Evolutionary conservation across 345 rosid species (phyloP), one percentile per base, ranked within the genome.

Genomic region (Iberis pinnata): DNA sequence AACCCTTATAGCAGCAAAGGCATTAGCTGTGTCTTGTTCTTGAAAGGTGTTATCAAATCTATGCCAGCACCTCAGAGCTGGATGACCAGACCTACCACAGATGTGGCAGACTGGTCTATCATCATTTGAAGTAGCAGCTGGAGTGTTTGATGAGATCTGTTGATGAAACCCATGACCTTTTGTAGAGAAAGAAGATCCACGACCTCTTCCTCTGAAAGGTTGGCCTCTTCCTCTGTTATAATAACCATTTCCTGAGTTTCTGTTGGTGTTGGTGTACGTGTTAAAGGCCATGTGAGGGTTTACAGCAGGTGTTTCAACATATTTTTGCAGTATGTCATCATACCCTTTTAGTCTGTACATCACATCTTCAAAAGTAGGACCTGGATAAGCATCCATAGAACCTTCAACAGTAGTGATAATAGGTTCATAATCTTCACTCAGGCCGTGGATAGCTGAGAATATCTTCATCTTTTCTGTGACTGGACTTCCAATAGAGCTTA

Each of bases 341-440:
- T 4, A 16, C 0, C 18, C 6, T 0, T n/a, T 33, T 12, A 33
- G 6, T 6, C 37, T 22, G 3, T 3, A 3, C 3, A 12, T 4
- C 0, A 47, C 8, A 2, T 6, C 13, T 5, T 48, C 38, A 16
- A 5, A 16, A 0, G 36, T 15, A 0, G 22, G 37, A 2, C 0
- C 0, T 0, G 5, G 12, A 0, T 0, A 0, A 1, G 1, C 2
- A 0, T 48, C 53, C 9, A 48, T 48, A 0, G 14, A 2, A 0
- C 53, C 52, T 47, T 47, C 52, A 5, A 47, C 9, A 2, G 4
- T 8, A 0, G 9, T 26, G 0, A 13, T 47, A 0, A 47, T 47
- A 0, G 36, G 52, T 1, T 47, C 20, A 47, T 47, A 47, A 1
- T 26, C 52, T 1, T 5, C 11, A 0, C 37, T 10, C 0, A 48